Percentiles rank a stretch among this genome's conserved stretches.
These are phyloP conservation scores for Termitomyces sp. DNA, from an alignment of 768 basidiomycete genomes.

Conservation along the genomic window DNA sequence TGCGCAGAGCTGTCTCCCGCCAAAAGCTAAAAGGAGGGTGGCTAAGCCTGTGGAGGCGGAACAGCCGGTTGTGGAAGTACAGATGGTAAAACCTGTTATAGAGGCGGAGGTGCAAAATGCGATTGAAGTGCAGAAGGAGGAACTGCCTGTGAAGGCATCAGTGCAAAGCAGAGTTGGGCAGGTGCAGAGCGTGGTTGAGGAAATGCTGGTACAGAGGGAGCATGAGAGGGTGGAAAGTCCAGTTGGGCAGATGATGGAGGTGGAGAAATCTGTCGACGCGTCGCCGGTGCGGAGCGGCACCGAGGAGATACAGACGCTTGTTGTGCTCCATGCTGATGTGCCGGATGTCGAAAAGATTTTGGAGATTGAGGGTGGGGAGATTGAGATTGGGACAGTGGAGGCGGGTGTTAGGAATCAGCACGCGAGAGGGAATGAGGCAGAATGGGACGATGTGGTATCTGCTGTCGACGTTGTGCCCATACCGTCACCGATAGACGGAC, in stretches of 20 bases:
- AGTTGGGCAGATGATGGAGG: no score
- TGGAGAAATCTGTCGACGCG: background rate
- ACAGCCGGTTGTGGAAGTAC: background rate
- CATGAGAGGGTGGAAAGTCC: background rate
- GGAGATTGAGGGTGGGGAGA: background rate
- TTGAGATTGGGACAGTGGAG: background rate
- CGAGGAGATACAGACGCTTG: background rate
- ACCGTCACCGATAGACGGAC: background rate
- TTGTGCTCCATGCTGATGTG: background rate
- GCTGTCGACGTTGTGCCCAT: background rate
- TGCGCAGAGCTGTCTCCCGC: constrained; percentile 12
- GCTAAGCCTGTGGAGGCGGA: background rate
- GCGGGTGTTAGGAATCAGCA: background rate
- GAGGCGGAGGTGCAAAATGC: background rate
- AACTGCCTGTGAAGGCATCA: background rate
- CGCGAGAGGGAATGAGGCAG: background rate
- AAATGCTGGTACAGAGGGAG: background rate
- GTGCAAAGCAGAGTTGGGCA: background rate
- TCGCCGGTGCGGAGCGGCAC: background rate
- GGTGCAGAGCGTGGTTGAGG: background rate
- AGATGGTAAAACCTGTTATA: background rate
- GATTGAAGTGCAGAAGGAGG: background rate
- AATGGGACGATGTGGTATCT: background rate
- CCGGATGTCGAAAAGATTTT: background rate
- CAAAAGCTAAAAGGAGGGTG: background rate